A percentile compares a stretch with the other conserved stretches of the same genome.
phyloP scores from a whole-genome alignment of 306 rosid genomes.

The Fagus crenata region DNA sequence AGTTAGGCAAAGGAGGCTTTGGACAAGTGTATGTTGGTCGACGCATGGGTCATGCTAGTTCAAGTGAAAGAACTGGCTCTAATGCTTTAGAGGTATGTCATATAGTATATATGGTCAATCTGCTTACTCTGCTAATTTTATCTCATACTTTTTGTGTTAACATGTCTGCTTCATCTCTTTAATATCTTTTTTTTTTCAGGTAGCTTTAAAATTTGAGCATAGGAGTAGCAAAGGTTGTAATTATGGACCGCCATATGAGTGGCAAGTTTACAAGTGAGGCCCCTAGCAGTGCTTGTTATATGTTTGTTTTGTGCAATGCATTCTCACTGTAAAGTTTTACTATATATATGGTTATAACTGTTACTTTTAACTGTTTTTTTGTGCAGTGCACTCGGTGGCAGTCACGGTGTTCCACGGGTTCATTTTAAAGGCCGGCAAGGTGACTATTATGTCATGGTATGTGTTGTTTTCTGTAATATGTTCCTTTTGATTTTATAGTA shows the following conservation, averaged over 20 bases:
- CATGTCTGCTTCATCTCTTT: not conserved
- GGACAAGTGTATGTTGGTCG: conserved; percentile 97
- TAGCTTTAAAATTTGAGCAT: conserved; percentile 92
- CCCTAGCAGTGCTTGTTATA: conserved; percentile 6
- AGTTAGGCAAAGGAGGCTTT: conserved; percentile 95
- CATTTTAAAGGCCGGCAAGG: conserved; percentile 89
- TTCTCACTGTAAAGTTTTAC: not conserved
- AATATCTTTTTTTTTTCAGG: conserved; percentile 40
- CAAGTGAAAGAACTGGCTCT: conserved; percentile 72
- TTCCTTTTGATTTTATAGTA: conserved; percentile 13
- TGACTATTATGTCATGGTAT: conserved; percentile 85
- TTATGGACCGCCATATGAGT: conserved; percentile 86
- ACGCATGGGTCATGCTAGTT: conserved; percentile 48
- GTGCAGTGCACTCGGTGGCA: conserved; percentile 86
- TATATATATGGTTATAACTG: conserved; percentile 12
- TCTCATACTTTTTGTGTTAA: not conserved
- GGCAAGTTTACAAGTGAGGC: conserved; percentile 91
- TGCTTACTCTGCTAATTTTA: not conserved
- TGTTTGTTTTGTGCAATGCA: not conserved
- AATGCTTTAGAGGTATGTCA: conserved; percentile 74
- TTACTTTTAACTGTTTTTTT: not conserved
- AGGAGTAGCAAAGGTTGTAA: conserved; percentile 88
- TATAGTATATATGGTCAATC: conserved; percentile 14
- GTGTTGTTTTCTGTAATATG: conserved; percentile 19
- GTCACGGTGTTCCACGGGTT: conserved; percentile 93